Evolutionary conservation across 345 rosid genomes (phyloP), one percentile per base, ranked within the genome.

Genomic region (Citrus hindsii): DNA sequence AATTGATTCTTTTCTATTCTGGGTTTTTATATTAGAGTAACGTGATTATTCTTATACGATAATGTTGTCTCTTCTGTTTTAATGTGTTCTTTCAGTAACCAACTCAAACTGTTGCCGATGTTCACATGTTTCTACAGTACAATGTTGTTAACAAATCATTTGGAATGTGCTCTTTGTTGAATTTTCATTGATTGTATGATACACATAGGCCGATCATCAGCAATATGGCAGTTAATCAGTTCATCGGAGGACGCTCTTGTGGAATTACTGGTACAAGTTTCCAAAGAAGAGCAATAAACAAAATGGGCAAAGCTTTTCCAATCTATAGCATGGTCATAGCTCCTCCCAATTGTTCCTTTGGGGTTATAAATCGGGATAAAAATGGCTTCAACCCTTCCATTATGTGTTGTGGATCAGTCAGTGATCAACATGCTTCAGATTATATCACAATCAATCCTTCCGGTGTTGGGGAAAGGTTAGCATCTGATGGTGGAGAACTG

Each of bases 321-420:
- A 10, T 10, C 19, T 66, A 69, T 68, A 68, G 58, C 58, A 53
- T 56, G 7, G 33, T 40, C 48, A 68, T 73, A 73, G 56, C 35
- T 73, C 60, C 7, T 51, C 35, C 38, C 56, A 9, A 19, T 32
- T 9, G 19, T 63, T 65, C 22, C 37, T 65, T 74, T 61, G 78
- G 38, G 5, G 27, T 61, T 53, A 58, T 30, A 38, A 77, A 63
- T n/a, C 27, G 32, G 13, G 33, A 53, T 28, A 64, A 67, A 33
- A 33, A 12, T 64, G 77, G 76, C 24, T 62, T 48, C 40, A 73
- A 73, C 48, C 55, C 46, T 73, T 80, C 53, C 75, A 64, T 77
- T 33, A 83, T 70, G 58, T 79, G 86, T 76, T 72, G 80, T 56
- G 82, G 69, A 22, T 71, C 80, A 16, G 63, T 81, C 64, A 62